Evolutionary conservation across 495 filamentous ascomycete genomes (phyloP).

Genomic region (Penicillium pancosmium): DNA sequence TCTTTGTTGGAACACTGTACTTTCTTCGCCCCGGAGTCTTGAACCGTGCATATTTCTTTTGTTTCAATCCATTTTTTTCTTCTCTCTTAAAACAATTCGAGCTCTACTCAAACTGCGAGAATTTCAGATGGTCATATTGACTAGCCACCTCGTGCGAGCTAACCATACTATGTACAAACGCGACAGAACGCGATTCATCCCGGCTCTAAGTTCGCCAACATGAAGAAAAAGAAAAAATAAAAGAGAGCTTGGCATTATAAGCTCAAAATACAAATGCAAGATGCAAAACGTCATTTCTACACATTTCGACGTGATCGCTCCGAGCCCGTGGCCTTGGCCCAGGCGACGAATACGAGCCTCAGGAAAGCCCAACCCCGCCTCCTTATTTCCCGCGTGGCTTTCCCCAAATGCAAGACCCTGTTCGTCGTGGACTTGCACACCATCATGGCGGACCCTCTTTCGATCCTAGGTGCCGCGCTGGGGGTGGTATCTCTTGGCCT

Average conservation of each 20-base stretch:
- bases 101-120: too few species aligned
- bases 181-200: neutral
- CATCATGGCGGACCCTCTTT: constrained; percentile 9
- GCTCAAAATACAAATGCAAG: neutral
- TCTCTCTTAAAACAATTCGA: too few species aligned
- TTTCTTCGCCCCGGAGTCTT: neutral
- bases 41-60: neutral
- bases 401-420: neutral
- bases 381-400: neutral
- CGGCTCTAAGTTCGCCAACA: neutral
- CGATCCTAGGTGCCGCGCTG: constrained; percentile 3
- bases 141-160: too few species aligned
- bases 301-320: neutral
- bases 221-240: neutral
- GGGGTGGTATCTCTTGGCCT: constrained; percentile 7
- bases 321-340: neutral
- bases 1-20: neutral
- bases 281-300: neutral
- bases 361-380: neutral
- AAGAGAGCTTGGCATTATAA: neutral
- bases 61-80: neutral
- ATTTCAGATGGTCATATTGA: too few species aligned
- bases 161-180: neutral
- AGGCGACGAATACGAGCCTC: constrained; percentile 7
- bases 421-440: neutral